Conservation (phyloP, 2,329 filamentous ascomycete species). For the Anisogramma anomala region DNA sequence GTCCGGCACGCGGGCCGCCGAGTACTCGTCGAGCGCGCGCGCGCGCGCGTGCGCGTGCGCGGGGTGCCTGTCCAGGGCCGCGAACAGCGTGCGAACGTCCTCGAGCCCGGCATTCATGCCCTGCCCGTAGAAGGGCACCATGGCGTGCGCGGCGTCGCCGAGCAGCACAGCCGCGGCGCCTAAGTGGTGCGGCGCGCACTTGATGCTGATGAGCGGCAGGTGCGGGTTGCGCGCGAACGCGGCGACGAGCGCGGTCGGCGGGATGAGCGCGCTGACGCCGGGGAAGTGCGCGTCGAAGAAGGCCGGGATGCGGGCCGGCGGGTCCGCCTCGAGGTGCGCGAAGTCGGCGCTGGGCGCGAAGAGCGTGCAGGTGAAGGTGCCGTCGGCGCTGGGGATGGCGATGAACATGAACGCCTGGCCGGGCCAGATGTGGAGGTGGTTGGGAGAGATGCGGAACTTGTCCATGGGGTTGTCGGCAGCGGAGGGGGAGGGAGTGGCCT, state of each 20-base stretch:
- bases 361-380: slow-evolving; percentile 87
- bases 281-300: slow-evolving; percentile 84
- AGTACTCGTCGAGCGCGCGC: slow-evolving; percentile 67
- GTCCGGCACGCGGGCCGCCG: slow-evolving; percentile 59
- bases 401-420: slow-evolving; percentile 96
- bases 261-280: slow-evolving; percentile 64
- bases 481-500: slow-evolving; percentile 17
- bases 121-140: slow-evolving; percentile 97
- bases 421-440: slow-evolving; percentile 97
- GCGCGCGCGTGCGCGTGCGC: slow-evolving; percentile 39
- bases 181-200: slow-evolving; percentile 82
- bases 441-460: slow-evolving; percentile 70
- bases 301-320: slow-evolving; percentile 41
- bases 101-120: slow-evolving; percentile 96
- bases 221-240: slow-evolving; percentile 80
- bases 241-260: slow-evolving; percentile 51
- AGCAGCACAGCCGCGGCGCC: slow-evolving; percentile 67
- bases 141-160: slow-evolving; percentile 91
- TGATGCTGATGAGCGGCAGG: slow-evolving; percentile 84
- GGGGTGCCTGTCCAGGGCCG: slow-evolving; percentile 60
- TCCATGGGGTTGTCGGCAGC: slow-evolving; percentile 23
- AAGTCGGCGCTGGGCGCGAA: slow-evolving; percentile 71
- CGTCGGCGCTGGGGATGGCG: slow-evolving; percentile 76
- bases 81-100: slow-evolving; percentile 82
- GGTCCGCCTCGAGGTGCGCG: slow-evolving; percentile 50